Base-by-base conservation (phyloP, 2,329 filamentous ascomycete genomes). In the Fusarium mangiferae region DNA sequence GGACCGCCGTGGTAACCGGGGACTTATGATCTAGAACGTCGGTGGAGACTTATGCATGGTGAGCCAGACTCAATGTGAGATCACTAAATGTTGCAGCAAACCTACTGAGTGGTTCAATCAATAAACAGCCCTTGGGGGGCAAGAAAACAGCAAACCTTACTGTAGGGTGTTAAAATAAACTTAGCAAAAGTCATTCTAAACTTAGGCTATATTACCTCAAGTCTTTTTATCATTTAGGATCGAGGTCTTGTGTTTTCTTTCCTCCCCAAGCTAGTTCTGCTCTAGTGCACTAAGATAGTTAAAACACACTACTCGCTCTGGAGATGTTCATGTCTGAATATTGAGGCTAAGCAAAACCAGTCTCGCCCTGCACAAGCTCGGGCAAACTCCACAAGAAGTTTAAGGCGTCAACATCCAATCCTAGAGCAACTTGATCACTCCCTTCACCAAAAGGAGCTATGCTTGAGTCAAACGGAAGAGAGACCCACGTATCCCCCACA, bases 301-400 rank as follows among this genome's bases (percentile, higher is more conserved):
- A 45, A 45, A 10, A 9, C 5, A 13, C 1, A 20, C 3, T 13
- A 4, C 11, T 6, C 1, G 24, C n/a, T 24, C 24, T 5, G 1
- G 12, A 24, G 6, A 39, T 39, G 11, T 39, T 39, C 11, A 39
- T 41, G 22, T 41, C 20, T 9, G 38, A 41, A 14, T 41, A 41
- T 22, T 41, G 38, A 41, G 7, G 7, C 10, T 51, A 39, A 13
- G 42, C 38, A 2, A 70, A 54, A 5, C 24, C 52, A 6, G 46
- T 38, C 20, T 52, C 59, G 6, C 57, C 67, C 28, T 57, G 55
- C 6, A 42, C 66, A n/a, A 72, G n/a, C 7, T 64, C 69, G 4
- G 69, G 67, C 7, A 72, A 46, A 26, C 67, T 72, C 69, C 69
- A 72, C 18, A 72, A 33, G 26, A 72, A 72, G 51, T 72, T 67